These are phyloP conservation scores for Zanthoxylum bungeanum DNA, from an alignment of 345 rosid species.

Conservation along the genomic window DNA sequence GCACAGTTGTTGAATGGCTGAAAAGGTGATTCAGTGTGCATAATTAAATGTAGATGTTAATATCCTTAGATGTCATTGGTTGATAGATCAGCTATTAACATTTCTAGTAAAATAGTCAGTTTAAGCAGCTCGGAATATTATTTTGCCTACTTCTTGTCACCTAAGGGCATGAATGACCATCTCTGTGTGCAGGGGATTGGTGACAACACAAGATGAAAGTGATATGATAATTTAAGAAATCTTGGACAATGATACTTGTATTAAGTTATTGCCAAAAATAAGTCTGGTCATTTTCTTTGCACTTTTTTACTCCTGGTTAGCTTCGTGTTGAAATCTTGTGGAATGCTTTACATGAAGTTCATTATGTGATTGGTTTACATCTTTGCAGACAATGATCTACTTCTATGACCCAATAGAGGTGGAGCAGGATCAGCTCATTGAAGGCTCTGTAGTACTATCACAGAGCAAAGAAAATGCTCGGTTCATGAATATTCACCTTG, in stretches of 20 bases:
- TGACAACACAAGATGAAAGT: not conserved
- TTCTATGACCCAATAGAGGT: constrained; percentile 87
- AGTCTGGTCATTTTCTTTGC: not conserved
- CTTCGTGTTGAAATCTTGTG: not conserved
- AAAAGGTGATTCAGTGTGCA: not conserved
- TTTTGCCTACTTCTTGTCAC: not conserved
- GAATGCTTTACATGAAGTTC: not conserved
- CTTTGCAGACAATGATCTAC: constrained; percentile 85
- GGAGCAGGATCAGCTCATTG: constrained; percentile 89
- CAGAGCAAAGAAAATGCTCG: constrained; percentile 91
- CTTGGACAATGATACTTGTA: not conserved
- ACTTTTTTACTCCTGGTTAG: not conserved
- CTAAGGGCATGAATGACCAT: not conserved
- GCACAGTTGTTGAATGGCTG: not conserved
- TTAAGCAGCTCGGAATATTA: constrained; percentile 1
- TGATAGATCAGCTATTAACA: not conserved
- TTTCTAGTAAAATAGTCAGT: not conserved
- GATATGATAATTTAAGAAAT: not conserved
- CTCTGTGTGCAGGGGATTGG: not conserved
- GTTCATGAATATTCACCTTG: constrained; percentile 94
- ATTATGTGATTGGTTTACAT: constrained; percentile 3
- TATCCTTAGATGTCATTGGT: not conserved
- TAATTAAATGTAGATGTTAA: not conserved
- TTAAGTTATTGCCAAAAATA: not conserved
- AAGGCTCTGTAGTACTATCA: constrained; percentile 74